Evolutionary conservation across 768 basidiomycete genomes (phyloP), one percentile per base, ranked within the genome.

Genomic region (Panellus pusillus): DNA sequence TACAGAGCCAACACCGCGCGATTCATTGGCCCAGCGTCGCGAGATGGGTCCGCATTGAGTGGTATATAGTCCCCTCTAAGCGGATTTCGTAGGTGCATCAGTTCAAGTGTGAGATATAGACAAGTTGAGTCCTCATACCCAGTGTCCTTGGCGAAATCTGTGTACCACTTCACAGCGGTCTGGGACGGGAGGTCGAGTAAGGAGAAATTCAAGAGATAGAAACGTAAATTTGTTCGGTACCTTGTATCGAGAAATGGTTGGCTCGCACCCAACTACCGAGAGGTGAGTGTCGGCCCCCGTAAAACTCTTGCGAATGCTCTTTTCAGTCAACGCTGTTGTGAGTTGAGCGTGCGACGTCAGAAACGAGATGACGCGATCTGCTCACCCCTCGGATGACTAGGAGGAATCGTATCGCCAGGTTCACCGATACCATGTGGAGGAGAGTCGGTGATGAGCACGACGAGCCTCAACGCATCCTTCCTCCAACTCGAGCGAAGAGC

Each of bases 371-470:
- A 36, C 42, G 20, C 49, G 27, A 37, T 50, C 44, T 48, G 39
- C 53, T 54, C 53, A 48, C 53, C 46, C 27, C 27, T 18, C 20
- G 50, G 55, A 46, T 49, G 47, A 48, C 52, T 45, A 32, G 40
- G 15, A 35, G 51, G 56, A 47, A 52, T 28, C 32, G 14, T n/a
- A 46, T 57, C 56, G 27, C 58, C 50, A 42, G 42, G 37, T 42
- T 55, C 44, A 37, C 41, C 49, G 44, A 79, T 73, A 14, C 79
- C 79, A 63, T 81, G 79, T 5, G 78, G 77, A 17, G 79, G 79
- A 5, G 79, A 77, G 64, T 81, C 79, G 6, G 79, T 76, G 44
- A 80, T 71, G 41, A 79, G 61, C 6, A 80, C 71, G 31, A 72
- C 67, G 70, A 80, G 75, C 68, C 74, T 80, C 27, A 68, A 66